Evolutionary conservation across 116 monocot genomes (phyloP).

Genomic region (Iris pallida): DNA sequence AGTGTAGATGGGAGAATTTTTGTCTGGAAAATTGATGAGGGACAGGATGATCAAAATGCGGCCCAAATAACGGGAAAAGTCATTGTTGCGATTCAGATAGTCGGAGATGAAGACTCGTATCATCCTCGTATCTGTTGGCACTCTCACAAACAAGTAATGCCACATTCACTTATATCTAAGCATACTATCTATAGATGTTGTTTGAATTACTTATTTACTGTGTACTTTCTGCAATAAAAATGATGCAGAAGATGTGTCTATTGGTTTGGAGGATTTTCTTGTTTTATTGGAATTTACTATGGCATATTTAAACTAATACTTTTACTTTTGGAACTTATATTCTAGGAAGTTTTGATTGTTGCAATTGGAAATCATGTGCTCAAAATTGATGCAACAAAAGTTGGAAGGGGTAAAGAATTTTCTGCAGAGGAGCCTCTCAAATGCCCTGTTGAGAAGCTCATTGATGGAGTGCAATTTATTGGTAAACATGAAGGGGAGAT

Average conservation of each 20-base stretch:
- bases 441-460: conserved; percentile 52
- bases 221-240: too few species aligned
- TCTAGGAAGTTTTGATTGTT: conserved; percentile 74
- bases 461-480: conserved; percentile 71
- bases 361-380: conserved; percentile 70
- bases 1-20: conserved; percentile 87
- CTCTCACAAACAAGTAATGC: conserved; percentile 84
- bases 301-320: neutral
- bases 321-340: conserved; percentile 3
- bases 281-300: too few species aligned
- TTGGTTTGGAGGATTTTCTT: too few species aligned
- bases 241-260: too few species aligned
- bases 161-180: neutral
- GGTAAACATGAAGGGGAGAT: conserved; percentile 85
- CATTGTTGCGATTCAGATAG: conserved; percentile 67
- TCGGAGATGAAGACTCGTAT: conserved; percentile 48
- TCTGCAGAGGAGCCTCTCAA: conserved; percentile 65
- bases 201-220: too few species aligned
- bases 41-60: conserved; percentile 71
- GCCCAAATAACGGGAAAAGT: conserved; percentile 77
- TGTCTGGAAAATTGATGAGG: conserved; percentile 94
- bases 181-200: too few species aligned
- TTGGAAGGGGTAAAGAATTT: conserved; percentile 61
- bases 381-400: conserved; percentile 80
- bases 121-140: conserved; percentile 93